Base-by-base conservation (phyloP, 2,329 filamentous ascomycete species). In the Domatiomyces catenatus region DNA sequence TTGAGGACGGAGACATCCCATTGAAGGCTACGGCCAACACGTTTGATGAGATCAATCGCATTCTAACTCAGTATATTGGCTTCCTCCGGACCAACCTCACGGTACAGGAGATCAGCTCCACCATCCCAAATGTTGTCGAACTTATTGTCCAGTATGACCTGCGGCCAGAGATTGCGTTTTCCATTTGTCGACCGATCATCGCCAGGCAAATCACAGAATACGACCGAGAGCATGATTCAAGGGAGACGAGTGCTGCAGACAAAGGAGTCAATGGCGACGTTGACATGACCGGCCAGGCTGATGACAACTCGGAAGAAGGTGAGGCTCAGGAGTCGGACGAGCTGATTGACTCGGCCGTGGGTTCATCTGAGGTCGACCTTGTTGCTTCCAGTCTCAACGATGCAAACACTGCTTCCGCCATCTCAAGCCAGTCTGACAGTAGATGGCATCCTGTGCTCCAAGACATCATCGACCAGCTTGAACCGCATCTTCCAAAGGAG, bases 1-100 rank as follows among this genome's bases (percentile, higher is more conserved):
- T 84, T 67, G 76, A 83, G 5, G 80, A 87, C 36, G 73, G 75
- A 20, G 79, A 84, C 52, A 82, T 85, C 0, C 88, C 93, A 54
- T 81, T 95, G 63, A 98, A 98, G 65, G 82, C 89, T 44, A 70
- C 96, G 10, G 85, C 86, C 2, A 87, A 87, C 48, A 81, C 94
- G 57, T 77, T 94, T 48, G 92, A 98, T 63, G 89, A 94, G 63
- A 83, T 93, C 18, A 86, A 94, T 58, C 79, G 85, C 53, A 83
- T 89, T 7, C 75, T 96, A 20, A 77, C 80, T 20, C 89, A 95
- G 61, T 98, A 93, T 62, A 74, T 96, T 17, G 92, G 96, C 60
- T 76, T 95, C 5, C 75, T 98, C 28, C 84, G 84, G 62, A 85
- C 79, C 63, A 93, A 88, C 61, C 69, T 95, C 26, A 75, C 81